phyloP scores from a whole-genome alignment of 352 stramenopile genomes.

The Pythium sukuiense region DNA sequence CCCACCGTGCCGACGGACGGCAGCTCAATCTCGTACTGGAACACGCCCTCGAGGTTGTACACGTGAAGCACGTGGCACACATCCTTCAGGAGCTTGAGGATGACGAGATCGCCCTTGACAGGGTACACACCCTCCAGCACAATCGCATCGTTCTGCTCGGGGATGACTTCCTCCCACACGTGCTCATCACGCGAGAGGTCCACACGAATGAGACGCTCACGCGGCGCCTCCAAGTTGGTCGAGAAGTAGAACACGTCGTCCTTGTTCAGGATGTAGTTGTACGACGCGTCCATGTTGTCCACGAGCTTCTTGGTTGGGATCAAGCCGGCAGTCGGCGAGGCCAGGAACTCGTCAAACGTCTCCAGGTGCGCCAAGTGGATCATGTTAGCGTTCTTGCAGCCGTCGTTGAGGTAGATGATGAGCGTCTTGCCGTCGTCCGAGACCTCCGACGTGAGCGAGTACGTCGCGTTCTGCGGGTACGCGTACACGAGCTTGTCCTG shows the following conservation, averaged over 20 bases:
- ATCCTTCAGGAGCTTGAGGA: constrained; percentile 82
- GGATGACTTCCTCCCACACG: constrained; percentile 81
- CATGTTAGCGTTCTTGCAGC: constrained; percentile 91
- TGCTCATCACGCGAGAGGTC: constrained; percentile 27
- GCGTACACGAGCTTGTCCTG: constrained; percentile 79
- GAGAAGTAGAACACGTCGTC: constrained; percentile 87
- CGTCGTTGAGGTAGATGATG: constrained; percentile 75
- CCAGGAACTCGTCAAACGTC: constrained; percentile 51
- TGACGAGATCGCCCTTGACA: constrained; percentile 62
- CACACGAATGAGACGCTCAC: constrained; percentile 68
- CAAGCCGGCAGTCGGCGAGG: constrained; percentile 28
- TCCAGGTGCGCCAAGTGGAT: constrained; percentile 67
- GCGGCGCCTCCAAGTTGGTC: constrained; percentile 81
- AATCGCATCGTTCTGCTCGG: constrained; percentile 65
- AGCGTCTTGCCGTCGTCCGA: constrained; percentile 80
- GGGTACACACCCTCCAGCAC: constrained; percentile 77
- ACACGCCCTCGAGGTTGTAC: constrained; percentile 73
- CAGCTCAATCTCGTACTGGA: constrained; percentile 71
- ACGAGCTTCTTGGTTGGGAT: constrained; percentile 78
- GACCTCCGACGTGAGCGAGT: constrained; percentile 63
- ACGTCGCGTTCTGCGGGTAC: constrained; percentile 74
- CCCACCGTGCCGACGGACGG: constrained; percentile 69
- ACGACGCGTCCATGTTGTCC: constrained; percentile 84
- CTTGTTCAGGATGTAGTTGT: constrained; percentile 88
- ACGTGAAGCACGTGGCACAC: constrained; percentile 79